Percentiles rank a stretch among this genome's conserved stretches.
These are phyloP conservation scores for Emericellopsis terricola DNA, from an alignment of 495 filamentous ascomycete genomes.

Conservation along the genomic window DNA sequence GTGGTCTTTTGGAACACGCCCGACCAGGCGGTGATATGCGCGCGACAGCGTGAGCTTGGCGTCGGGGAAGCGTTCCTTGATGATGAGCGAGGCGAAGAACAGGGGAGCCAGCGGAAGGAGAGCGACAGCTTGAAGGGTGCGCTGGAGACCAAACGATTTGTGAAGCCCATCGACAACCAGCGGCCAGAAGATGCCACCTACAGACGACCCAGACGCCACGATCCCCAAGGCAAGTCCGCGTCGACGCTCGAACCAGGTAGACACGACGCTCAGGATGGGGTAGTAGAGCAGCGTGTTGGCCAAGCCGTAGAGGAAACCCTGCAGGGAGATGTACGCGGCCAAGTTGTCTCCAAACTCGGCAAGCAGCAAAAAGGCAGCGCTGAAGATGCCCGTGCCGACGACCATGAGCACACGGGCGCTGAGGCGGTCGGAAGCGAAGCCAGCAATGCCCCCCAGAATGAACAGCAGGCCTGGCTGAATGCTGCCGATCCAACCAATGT, in stretches of 20 bases:
- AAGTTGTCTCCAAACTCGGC: constrained; percentile 20
- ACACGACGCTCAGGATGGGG: constrained; percentile 33
- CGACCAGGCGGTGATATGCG: background rate
- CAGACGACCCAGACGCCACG: constrained; percentile 37
- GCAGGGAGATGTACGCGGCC: constrained; percentile 24
- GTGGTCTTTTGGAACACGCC: no score
- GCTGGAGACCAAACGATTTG: constrained; percentile 35
- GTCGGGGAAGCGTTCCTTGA: constrained; percentile 25
- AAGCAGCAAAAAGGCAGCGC: constrained; percentile 49
- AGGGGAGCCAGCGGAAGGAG: constrained; percentile 45
- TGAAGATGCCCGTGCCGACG: constrained; percentile 5
- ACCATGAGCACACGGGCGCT: constrained; percentile 1
- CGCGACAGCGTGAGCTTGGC: background rate
- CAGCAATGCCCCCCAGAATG: constrained; percentile 23
- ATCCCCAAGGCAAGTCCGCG: constrained; percentile 49
- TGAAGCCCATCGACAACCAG: constrained; percentile 47
- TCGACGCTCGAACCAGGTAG: constrained; percentile 44
- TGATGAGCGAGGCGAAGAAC: constrained; percentile 35
- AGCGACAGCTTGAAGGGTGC: constrained; percentile 45
- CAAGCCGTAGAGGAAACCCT: constrained; percentile 27
- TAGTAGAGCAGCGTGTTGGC: constrained; percentile 40
- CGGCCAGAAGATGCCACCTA: constrained; percentile 43
- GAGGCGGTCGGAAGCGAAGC: constrained; percentile 1
- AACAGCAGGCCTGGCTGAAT: constrained; percentile 24
- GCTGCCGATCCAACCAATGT: constrained; percentile 52